Percentiles rank a stretch among this genome's conserved stretches.
phyloP scores from a whole-genome alignment of 1,284 basidiomycete species.

The Waitea zeae region DNA sequence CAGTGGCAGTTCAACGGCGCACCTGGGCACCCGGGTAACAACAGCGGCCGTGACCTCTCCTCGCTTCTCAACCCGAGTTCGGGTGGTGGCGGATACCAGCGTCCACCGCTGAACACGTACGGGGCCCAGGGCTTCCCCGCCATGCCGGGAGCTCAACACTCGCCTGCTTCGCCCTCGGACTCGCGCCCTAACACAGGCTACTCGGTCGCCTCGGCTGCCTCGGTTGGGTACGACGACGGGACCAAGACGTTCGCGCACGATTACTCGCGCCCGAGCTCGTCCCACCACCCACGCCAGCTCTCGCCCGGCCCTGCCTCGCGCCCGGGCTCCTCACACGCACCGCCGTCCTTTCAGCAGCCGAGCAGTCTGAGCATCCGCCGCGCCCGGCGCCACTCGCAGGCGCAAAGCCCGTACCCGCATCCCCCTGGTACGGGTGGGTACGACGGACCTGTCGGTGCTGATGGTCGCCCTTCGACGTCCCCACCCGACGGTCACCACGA shows the following conservation, averaged over 20 bases:
- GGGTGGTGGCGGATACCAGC: constrained; percentile 31
- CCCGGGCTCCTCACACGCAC: constrained; percentile 38
- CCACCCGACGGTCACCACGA: constrained; percentile 39
- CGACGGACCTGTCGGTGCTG: constrained; percentile 32
- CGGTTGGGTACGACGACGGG: constrained; percentile 50
- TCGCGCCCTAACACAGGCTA: constrained; percentile 71
- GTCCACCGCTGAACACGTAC: constrained; percentile 50
- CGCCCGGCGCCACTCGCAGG: constrained; percentile 60
- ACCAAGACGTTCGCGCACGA: constrained; percentile 30
- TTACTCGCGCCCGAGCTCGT: constrained; percentile 49
- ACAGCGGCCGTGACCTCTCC: constrained; percentile 45
- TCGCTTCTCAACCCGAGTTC: constrained; percentile 54
- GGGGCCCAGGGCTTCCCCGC: constrained; percentile 35
- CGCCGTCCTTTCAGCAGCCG: constrained; percentile 26
- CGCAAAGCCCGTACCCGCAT: constrained; percentile 66
- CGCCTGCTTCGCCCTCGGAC: constrained; percentile 47
- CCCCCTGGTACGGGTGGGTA: no score
- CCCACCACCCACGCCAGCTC: constrained; percentile 37
- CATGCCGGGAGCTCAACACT: constrained; percentile 42
- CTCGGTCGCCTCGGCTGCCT: constrained; percentile 62
- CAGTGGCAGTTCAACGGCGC: constrained; percentile 46
- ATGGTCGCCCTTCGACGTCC: constrained; percentile 52
- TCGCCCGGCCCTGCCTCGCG: constrained; percentile 23
- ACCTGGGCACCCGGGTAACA: constrained; percentile 32
- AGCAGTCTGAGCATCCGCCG: constrained; percentile 45